Evolutionary conservation across 495 filamentous ascomycete species (phyloP), one percentile per base, ranked within the genome.

Genomic region (Xylaria palmicola): DNA sequence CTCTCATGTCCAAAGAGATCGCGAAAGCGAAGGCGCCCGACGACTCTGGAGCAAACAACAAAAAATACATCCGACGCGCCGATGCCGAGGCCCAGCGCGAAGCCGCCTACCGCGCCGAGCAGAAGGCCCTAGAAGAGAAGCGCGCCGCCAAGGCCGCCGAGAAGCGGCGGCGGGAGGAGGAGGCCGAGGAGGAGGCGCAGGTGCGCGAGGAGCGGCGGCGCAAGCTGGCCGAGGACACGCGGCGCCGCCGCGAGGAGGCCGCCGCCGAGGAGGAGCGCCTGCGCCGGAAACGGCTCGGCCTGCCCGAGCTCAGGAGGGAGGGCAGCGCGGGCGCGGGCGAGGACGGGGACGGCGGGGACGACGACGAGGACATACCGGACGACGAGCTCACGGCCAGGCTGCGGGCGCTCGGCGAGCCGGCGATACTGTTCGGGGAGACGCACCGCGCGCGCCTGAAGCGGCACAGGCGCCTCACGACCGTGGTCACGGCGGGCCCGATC

Each of bases 131-230:
- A 54, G 88, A 88, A 37, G 80, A 76, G 19, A 86, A 87, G 63
- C 88, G 90, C 43, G 83, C 87, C 50, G 85, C 86, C 32, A 85
- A 83, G 36, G 77, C 83, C 0, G 79, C 81, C 8, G 82, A 88
- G 61, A 97, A 97, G 74, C 91, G 92, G 55, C 92, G 93, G 75
- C 81, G 84, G n/a, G 93, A 98, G 50, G 93, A 96, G 19, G 94
- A 96, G 20, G 91, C 90, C 52, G 83, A 85, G 4, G 79, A 83
- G 19, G 86, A 87, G 36, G 81, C 82, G 45, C 82, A 80, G 7
- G 81, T 81, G 29, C 83, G 91, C 12, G 90, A 94, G 47, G 90
- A 91, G 62, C 96, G 96, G 75, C 86, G 88, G 60, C 82, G 82
- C 58, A 79, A 82, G 47, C 80, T 98, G 6, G 93, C 91, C 1